These are phyloP conservation scores for Mortierella polycephala DNA, from an alignment of 371 early-diverging fungal species.

Conservation along the genomic window DNA sequence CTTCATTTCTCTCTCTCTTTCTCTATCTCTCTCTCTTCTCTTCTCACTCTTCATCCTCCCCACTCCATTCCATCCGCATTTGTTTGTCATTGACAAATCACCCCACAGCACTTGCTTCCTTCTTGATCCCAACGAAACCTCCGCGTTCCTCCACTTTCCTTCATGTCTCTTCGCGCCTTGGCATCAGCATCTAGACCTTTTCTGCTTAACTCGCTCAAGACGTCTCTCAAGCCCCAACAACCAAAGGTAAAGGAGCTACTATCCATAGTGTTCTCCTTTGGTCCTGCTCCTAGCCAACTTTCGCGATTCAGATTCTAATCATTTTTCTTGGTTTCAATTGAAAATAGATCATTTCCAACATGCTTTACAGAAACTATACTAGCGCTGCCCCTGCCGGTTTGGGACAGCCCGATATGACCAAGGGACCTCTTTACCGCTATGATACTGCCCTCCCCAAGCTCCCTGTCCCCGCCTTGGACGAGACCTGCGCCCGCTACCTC, in stretches of 20 bases:
- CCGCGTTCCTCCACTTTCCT: conserved; percentile 8
- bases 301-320: background rate
- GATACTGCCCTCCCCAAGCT: conserved; percentile 83
- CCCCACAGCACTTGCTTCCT: too few species aligned
- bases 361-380: conserved; percentile 58
- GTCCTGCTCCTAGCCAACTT: background rate
- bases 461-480: conserved; percentile 89
- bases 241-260: conserved; percentile 37
- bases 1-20: background rate
- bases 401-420: conserved; percentile 54
- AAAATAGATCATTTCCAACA: conserved; percentile 44
- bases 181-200: conserved; percentile 50
- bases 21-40: background rate
- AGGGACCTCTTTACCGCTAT: conserved; percentile 72
- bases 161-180: conserved; percentile 55
- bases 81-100: too few species aligned
- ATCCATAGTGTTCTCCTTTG: background rate
- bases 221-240: conserved; percentile 49
- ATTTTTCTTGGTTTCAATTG: background rate
- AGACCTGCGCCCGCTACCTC: conserved; percentile 85
- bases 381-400: conserved; percentile 30
- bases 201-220: conserved; percentile 51
- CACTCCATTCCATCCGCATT: background rate
- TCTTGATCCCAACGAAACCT: background rate
- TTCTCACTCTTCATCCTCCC: background rate